phyloP scores from a whole-genome alignment of 768 basidiomycete species.

The Suillus weaverae region DNA sequence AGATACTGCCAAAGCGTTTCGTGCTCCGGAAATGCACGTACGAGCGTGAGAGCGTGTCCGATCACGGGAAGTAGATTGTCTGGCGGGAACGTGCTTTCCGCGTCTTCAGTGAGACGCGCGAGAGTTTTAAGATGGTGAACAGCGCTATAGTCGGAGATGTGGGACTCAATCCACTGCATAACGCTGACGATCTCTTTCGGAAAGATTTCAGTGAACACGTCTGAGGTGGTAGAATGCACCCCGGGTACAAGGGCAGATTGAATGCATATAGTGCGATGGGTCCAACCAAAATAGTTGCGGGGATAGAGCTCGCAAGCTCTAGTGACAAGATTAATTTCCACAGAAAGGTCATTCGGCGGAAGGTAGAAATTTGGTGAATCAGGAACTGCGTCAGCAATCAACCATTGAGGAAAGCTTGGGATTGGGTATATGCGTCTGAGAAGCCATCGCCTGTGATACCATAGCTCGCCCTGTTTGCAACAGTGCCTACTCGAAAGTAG shows the following conservation, averaged over 20 bases:
- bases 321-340: constrained; percentile 51
- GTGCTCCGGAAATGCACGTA: constrained; percentile 52
- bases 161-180: constrained; percentile 56
- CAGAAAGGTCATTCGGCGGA: constrained; percentile 34
- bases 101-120: constrained; percentile 14
- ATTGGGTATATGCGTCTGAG: constrained; percentile 36
- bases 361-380: constrained; percentile 25
- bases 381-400: neutral
- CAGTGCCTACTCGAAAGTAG: constrained; percentile 53
- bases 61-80: constrained; percentile 10
- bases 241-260: constrained; percentile 22
- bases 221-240: constrained; percentile 18
- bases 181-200: constrained; percentile 38
- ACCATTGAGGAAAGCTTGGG: constrained; percentile 1
- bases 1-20: constrained; percentile 69
- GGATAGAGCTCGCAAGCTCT: constrained; percentile 61
- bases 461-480: constrained; percentile 66
- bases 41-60: constrained; percentile 49
- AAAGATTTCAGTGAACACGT: constrained; percentile 34
- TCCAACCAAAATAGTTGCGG: constrained; percentile 77
- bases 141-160: constrained; percentile 69
- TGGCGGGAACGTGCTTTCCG: constrained; percentile 16
- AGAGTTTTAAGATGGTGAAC: constrained; percentile 52
- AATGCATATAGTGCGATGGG: constrained; percentile 56
- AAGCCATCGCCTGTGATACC: constrained; percentile 73